Evolutionary conservation across 176 grass and related monocot species (phyloP).

Genomic region (Thalia dealbata): DNA sequence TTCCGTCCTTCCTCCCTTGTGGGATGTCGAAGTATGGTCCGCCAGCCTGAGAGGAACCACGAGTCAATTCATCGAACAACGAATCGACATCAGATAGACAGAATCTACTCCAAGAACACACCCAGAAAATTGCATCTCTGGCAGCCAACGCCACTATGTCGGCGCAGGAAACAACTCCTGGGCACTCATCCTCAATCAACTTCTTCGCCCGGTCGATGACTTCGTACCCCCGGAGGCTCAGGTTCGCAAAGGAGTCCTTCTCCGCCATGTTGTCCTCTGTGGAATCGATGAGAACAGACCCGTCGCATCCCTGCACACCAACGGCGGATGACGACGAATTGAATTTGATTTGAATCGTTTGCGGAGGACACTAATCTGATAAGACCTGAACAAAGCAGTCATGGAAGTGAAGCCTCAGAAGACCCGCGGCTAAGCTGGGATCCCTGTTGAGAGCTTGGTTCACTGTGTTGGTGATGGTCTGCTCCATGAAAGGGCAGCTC

Average conservation of each 20-base stretch:
- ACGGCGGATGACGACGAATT: not conserved
- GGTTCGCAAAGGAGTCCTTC: constrained; percentile 74
- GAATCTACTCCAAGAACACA: not conserved
- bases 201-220: constrained; percentile 73
- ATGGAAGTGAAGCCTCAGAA: constrained; percentile 85
- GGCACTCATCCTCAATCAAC: constrained; percentile 45
- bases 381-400: constrained; percentile 91
- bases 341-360: not conserved
- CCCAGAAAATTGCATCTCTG: constrained; percentile 57
- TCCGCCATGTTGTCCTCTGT: constrained; percentile 47
- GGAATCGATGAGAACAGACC: constrained; percentile 71
- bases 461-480: constrained; percentile 39
- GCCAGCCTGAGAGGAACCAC: constrained; percentile 18
- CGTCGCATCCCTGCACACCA: constrained; percentile 73
- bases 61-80: not conserved
- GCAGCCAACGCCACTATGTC: constrained; percentile 66
- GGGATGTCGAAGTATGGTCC: constrained; percentile 66
- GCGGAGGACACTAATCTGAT: not conserved
- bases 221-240: constrained; percentile 65
- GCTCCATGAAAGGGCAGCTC: constrained; percentile 76
- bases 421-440: constrained; percentile 49
- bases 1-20: constrained; percentile 55
- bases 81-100: not conserved
- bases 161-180: constrained; percentile 70
- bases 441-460: constrained; percentile 34